Base-by-base conservation (phyloP, 2,329 filamentous ascomycete species). In the Cyphellophora attinorum region DNA sequence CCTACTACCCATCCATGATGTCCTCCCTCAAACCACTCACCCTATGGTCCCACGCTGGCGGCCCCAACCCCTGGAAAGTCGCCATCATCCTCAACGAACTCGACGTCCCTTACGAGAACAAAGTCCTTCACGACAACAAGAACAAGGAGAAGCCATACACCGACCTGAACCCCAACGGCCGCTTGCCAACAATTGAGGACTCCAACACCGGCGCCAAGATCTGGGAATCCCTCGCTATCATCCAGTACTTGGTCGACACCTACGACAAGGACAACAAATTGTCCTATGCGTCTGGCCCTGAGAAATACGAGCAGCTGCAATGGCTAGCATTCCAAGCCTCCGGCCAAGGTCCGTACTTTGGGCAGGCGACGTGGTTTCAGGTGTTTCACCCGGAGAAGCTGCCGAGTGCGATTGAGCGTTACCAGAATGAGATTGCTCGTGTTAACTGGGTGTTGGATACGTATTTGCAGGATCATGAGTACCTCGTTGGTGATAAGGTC, bases 281-380 rank as follows among this genome's bases (percentile, higher is more conserved):
- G 18, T 57, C 51, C 25, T 64, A 59, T 42, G 27, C 46, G 0
- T 49, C 51, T 2, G 50, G 45, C 5, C 48, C 52, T 2, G 57
- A 64, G 19, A 49, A 48, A 29, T 59, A 56, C 41, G 47, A 54
- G 2, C 54, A 57, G 4, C 58, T 59, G 38, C 60, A 64, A 23
- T 68, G 60, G 57, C 53, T 68, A 4, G 56, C 56, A 44, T 65
- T 57, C 49, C 63, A 68, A 48, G 50, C 52, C 29, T 54, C 54
- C 2, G 63, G 63, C 3, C 65, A 68, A 41, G 65, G 64, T 2
- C 65, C 64, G 0, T 68, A 68, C 45, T 67, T 56, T 35, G 66
- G 66, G 11, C 65, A 68, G 46, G 51, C 50, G 0, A 53, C 50
- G 19, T 68, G 62, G 64, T 67, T 64, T 47, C 42, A 16, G 5